Evolutionary conservation across 306 rosid species (phyloP).

Genomic region (Gastrolobium villosum): DNA sequence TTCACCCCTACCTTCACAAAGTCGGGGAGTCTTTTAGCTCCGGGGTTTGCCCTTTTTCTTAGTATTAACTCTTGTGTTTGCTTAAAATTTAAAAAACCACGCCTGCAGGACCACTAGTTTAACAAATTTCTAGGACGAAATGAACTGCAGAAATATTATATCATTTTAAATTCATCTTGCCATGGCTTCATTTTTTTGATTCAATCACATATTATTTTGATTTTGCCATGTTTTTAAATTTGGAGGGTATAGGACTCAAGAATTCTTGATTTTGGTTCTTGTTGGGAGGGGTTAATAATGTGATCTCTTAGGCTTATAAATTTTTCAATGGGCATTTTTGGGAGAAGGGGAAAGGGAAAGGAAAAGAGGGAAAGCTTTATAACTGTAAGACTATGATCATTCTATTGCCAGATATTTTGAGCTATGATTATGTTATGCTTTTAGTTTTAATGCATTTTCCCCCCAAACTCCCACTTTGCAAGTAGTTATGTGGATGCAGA

Average conservation of each 20-base stretch:
- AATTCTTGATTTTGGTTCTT: conserved; percentile 2
- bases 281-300: background rate
- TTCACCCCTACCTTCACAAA: no score
- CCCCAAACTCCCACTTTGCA: background rate
- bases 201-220: background rate
- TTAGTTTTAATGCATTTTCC: conserved; percentile 26
- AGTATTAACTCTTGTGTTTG: background rate
- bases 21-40: no score
- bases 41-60: background rate
- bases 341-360: conserved; percentile 25
- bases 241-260: background rate
- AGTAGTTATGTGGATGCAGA: conserved; percentile 9
- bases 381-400: background rate
- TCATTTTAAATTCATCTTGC: background rate
- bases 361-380: background rate
- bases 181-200: background rate
- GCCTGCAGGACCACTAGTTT: background rate
- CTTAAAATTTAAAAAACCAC: background rate
- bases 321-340: background rate
- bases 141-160: background rate
- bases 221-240: background rate
- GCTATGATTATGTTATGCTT: background rate
- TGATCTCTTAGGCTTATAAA: background rate
- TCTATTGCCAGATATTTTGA: background rate
- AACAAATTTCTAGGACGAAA: background rate